These are phyloP conservation scores for Arachis hypogaea DNA, from an alignment of 306 rosid genomes.

Conservation along the genomic window DNA sequence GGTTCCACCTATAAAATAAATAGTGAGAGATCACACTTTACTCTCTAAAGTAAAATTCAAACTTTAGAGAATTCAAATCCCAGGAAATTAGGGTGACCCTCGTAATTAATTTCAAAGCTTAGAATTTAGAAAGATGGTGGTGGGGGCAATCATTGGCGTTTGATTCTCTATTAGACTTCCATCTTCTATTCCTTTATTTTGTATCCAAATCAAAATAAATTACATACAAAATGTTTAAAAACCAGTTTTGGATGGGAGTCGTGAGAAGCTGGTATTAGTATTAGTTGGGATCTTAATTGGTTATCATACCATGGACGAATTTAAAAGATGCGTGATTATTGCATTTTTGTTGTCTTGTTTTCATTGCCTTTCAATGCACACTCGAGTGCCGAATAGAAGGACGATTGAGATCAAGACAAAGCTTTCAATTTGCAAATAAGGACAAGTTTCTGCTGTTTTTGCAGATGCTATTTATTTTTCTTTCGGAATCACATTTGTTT, in stretches of 20 bases:
- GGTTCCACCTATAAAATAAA: no score
- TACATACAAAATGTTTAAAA: neutral
- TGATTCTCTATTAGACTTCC: slow-evolving; percentile 28
- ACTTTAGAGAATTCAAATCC: no score
- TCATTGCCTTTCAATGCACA: neutral
- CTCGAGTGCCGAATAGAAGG: neutral
- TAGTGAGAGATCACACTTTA: no score
- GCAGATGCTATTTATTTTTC: neutral
- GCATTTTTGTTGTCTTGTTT: slow-evolving; percentile 28
- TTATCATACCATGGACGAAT: neutral
- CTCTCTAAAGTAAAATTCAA: no score
- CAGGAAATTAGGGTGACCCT: neutral
- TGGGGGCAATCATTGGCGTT: slow-evolving; percentile 26
- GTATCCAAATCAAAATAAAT: neutral
- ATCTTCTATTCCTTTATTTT: neutral
- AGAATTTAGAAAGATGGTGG: no score
- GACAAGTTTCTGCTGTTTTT: neutral
- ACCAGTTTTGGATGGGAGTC: neutral
- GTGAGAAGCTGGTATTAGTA: neutral
- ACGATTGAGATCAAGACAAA: neutral
- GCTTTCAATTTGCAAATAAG: slow-evolving; percentile 1
- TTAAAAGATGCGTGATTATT: slow-evolving; percentile 16
- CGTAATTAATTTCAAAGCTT: slow-evolving; percentile 29
- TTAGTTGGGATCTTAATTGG: neutral
- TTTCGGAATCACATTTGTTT: neutral